Conservation (phyloP, 2,329 filamentous ascomycete genomes). For the Epichloe brachyelytri region DNA sequence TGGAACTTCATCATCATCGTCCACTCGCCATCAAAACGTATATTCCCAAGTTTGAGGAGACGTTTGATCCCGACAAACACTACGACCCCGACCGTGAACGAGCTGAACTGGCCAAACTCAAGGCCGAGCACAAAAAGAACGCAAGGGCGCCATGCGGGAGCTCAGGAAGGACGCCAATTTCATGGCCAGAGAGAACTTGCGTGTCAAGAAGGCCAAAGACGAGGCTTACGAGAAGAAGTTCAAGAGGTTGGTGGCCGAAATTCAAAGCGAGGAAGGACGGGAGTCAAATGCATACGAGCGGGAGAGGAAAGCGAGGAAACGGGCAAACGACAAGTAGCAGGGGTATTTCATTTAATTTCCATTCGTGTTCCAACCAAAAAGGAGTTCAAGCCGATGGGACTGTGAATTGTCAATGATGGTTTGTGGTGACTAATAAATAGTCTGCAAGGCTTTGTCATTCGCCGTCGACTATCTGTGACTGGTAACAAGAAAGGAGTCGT, state of each 20-base stretch:
- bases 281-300: slow-evolving; percentile 83
- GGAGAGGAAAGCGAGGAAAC: slow-evolving; percentile 65
- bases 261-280: slow-evolving; percentile 82
- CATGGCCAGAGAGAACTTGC: slow-evolving; percentile 77
- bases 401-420: not conserved
- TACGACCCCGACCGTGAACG: slow-evolving; percentile 93
- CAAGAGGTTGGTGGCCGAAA: slow-evolving; percentile 80
- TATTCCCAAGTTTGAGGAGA: slow-evolving; percentile 92
- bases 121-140: slow-evolving; percentile 87
- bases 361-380: not conserved
- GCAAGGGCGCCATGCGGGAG: slow-evolving; percentile 88
- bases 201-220: slow-evolving; percentile 87
- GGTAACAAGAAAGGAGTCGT: too few species aligned
- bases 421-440: not conserved
- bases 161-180: slow-evolving; percentile 92
- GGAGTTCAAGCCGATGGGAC: too few species aligned
- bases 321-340: slow-evolving; percentile 35
- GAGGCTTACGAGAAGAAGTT: slow-evolving; percentile 94
- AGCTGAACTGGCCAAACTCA: slow-evolving; percentile 70
- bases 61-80: slow-evolving; percentile 88
- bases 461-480: too few species aligned
- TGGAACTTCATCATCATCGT: slow-evolving; percentile 79
- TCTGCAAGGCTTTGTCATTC: too few species aligned
- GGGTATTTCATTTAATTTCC: not conserved
- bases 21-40: slow-evolving; percentile 78